Percentiles rank a stretch among this genome's conserved stretches.
These are phyloP conservation scores for Suillus spraguei DNA, from an alignment of 768 basidiomycete species.

Conservation along the genomic window DNA sequence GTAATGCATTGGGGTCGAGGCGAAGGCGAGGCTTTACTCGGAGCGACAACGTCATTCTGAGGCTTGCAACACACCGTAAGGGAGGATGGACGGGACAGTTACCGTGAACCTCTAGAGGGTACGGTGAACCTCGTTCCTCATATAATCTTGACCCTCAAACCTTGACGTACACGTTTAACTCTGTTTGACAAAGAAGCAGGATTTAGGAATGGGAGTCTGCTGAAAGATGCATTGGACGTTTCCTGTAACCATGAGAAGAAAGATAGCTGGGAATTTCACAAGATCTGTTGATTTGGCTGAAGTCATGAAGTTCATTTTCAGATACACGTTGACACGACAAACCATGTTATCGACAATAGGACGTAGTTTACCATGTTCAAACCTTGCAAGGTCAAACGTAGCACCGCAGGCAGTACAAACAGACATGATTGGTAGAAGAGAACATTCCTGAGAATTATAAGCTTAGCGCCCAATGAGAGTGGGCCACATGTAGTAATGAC, in stretches of 20 bases:
- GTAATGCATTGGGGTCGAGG: constrained; percentile 15
- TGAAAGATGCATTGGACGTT: constrained; percentile 10
- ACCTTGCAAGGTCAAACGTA: not conserved
- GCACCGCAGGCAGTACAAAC: not conserved
- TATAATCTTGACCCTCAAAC: constrained; percentile 21
- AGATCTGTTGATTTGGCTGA: not conserved
- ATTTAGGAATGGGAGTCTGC: constrained; percentile 8
- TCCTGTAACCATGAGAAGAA: constrained; percentile 22
- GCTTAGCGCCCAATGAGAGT: not conserved
- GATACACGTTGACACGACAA: not conserved
- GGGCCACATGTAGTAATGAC: not conserved
- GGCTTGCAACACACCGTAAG: not conserved
- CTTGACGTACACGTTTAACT: constrained; percentile 27
- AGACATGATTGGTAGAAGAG: not conserved
- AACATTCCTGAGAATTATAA: not conserved
- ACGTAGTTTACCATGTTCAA: not conserved
- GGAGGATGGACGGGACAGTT: not conserved
- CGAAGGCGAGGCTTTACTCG: constrained; percentile 21
- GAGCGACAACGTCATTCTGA: constrained; percentile 21
- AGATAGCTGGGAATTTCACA: not conserved
- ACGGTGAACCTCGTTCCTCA: constrained; percentile 9
- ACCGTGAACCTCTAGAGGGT: constrained; percentile 2
- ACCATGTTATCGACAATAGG: not conserved
- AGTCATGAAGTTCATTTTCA: not conserved
- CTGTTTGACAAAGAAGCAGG: constrained; percentile 22